Base-by-base conservation (phyloP, 768 basidiomycete genomes). In the Naematelia aurantialba region DNA sequence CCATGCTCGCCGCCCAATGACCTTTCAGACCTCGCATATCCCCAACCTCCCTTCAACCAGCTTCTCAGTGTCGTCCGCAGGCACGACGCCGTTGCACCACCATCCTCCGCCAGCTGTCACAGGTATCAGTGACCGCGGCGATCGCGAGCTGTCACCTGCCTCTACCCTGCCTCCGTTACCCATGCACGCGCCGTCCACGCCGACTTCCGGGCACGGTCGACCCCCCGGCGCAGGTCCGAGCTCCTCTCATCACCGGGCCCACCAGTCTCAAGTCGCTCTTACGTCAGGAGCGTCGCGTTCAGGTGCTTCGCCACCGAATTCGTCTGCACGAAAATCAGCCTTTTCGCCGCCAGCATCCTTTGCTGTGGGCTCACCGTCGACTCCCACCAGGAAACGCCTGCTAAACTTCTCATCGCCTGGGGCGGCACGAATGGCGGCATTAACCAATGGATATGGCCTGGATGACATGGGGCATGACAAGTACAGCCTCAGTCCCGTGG, bases 401-500 rank as follows among this genome's bases (percentile, higher is more conserved):
- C 61, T 78, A 46, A 74, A 67, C 44, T 78, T 73, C 62, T 56
- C 70, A 11, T 76, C 76, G 0, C 75, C 77, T 2, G 52, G 66
- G 1, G 58, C 82, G 19, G 74, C 50, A 85, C 86, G 1, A 84
- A 87, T 14, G 82, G 82, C n/a, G 63, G 78, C 19, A 82, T 81
- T 58, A 80, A 82, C 63, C 11, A 65, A 50, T 54, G 64, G 63
- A 3, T 61, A 63, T 17, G 63, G 53, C 42, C 84, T 97, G 31
- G 91, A 94, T 74, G 86, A 87, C 24, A 88, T 93, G 11, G 86
- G 84, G 0, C 89, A 91, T 67, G 87, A 89, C 65, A 87, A 87
- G 0, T 98, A 97, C 75, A 89, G 89, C 11, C 85, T 91, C 79
- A 88, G 86, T 51, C 94, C 94, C 11, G 88, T 97, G 4, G 85